A percentile compares a stretch with the other conserved stretches of the same genome.
phyloP scores from a whole-genome alignment of 2,329 filamentous ascomycete species.

The Claviceps monticola region DNA sequence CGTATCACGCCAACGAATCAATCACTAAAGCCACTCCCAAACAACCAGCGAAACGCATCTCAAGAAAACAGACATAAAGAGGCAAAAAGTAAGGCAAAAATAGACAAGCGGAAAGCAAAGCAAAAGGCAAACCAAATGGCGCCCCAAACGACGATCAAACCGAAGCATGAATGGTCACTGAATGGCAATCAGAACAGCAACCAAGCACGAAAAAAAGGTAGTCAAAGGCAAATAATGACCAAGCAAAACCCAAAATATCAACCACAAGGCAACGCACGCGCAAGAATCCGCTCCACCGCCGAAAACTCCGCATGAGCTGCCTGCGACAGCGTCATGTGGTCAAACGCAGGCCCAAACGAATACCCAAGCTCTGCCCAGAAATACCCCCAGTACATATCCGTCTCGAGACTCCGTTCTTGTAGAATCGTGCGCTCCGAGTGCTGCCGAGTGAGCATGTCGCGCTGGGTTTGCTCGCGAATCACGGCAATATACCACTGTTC shows the following conservation, averaged over 20 bases:
- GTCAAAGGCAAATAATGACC: neutral
- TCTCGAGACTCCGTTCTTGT: constrained; percentile 17
- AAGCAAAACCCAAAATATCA: neutral
- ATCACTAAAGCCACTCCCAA: neutral
- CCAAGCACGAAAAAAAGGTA: neutral
- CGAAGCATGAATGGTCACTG: too few relatives aligned
- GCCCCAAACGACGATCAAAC: too few relatives aligned
- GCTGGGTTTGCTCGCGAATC: constrained; percentile 37
- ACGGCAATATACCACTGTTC: constrained; percentile 41
- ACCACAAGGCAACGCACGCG: constrained; percentile 20
- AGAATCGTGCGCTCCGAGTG: constrained; percentile 28
- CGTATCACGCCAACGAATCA: neutral
- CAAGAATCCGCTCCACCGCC: constrained; percentile 35
- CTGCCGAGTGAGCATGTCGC: constrained; percentile 24
- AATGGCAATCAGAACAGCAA: neutral
- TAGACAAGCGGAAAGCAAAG: neutral
- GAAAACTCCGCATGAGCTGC: constrained; percentile 32
- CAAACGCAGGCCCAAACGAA: constrained; percentile 26
- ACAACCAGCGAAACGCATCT: neutral
- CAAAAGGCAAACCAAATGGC: too few relatives aligned
- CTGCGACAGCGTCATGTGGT: constrained; percentile 33
- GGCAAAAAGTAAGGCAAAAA: neutral
- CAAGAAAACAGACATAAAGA: neutral
- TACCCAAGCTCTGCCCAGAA: constrained; percentile 35
- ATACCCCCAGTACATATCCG: constrained; percentile 37